A percentile compares a stretch with the other conserved stretches of the same genome.
Evolutionary conservation across 352 stramenopile genomes (phyloP).

Genomic region (Phytophthora palmivora): DNA sequence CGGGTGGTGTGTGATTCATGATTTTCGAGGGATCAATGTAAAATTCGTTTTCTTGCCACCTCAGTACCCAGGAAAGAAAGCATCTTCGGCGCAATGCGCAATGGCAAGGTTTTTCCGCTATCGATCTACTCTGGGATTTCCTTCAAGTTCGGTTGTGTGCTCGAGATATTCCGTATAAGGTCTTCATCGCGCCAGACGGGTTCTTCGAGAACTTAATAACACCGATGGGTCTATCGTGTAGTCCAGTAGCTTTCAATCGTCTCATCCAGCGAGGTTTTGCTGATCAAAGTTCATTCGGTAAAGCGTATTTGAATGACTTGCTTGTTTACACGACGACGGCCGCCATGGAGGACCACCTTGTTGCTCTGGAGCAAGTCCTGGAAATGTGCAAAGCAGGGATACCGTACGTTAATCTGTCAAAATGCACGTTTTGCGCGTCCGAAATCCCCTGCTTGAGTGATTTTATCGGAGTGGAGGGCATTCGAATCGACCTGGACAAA

Average conservation of each 20-base stretch:
- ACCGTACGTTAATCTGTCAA: constrained; percentile 10
- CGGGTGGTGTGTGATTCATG: constrained; percentile 1
- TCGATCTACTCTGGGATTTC: not conserved
- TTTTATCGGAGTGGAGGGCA: constrained; percentile 12
- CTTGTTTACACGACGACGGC: constrained; percentile 4
- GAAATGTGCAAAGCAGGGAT: constrained; percentile 2
- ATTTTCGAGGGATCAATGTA: constrained; percentile 13
- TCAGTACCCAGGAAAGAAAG: constrained; percentile 3
- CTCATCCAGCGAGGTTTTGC: not conserved
- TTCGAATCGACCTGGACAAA: constrained; percentile 19
- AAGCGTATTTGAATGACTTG: constrained; percentile 3
- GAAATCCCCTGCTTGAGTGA: constrained; percentile 30
- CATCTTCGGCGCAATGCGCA: constrained; percentile 3
- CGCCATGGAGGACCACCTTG: constrained; percentile 3
- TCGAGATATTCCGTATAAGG: not conserved
- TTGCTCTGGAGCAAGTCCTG: not conserved
- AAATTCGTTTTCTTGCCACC: not conserved
- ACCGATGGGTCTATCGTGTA: constrained; percentile 6
- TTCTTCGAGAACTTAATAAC: constrained; percentile 16
- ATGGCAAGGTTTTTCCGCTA: not conserved
- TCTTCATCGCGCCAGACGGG: constrained; percentile 1
- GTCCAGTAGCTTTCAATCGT: constrained; percentile 5
- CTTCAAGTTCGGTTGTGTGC: not conserved
- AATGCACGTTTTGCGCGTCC: constrained; percentile 12
- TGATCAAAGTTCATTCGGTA: not conserved